phyloP scores from a whole-genome alignment of 495 filamentous ascomycete genomes.

The Opeltia flavorubescens region DNA sequence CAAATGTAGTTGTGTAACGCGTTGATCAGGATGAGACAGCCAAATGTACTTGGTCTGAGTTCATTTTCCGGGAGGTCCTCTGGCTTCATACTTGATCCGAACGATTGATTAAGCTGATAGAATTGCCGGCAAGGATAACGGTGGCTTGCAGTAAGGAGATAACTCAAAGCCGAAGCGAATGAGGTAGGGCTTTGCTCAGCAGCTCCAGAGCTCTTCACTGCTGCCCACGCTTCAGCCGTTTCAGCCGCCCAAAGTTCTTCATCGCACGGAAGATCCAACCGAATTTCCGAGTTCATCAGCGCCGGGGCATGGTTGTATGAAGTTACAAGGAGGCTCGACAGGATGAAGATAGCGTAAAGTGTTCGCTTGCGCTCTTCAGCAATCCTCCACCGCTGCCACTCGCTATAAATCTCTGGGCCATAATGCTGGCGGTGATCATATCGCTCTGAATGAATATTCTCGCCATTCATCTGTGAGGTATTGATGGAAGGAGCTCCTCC shows the following conservation, averaged over 20 bases:
- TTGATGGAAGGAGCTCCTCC: background rate
- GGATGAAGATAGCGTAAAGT: slow-evolving; percentile 76
- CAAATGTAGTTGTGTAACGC: slow-evolving; percentile 97
- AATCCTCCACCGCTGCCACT: slow-evolving; percentile 82
- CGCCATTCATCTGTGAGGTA: slow-evolving; percentile 9
- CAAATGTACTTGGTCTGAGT: slow-evolving; percentile 81
- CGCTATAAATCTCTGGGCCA: slow-evolving; percentile 54
- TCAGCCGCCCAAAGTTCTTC: slow-evolving; percentile 86
- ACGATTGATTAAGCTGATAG: slow-evolving; percentile 31
- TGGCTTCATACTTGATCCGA: slow-evolving; percentile 28
- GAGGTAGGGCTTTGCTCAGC: slow-evolving; percentile 53
- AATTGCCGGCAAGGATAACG: slow-evolving; percentile 46
- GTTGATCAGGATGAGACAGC: slow-evolving; percentile 86
- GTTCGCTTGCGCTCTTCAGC: slow-evolving; percentile 90
- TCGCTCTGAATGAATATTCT: slow-evolving; percentile 15
- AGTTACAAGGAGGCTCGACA: slow-evolving; percentile 82
- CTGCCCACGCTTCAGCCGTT: slow-evolving; percentile 60
- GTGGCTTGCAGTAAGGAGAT: slow-evolving; percentile 67
- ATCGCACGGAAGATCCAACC: slow-evolving; percentile 82
- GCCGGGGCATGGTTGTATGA: slow-evolving; percentile 86
- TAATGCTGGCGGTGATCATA: slow-evolving; percentile 17
- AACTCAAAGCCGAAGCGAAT: slow-evolving; percentile 64
- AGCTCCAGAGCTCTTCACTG: slow-evolving; percentile 53
- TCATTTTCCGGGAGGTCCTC: slow-evolving; percentile 45
- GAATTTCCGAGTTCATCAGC: slow-evolving; percentile 87